Conservation (phyloP, 257 asterid genomes). For the Scutellaria minor region DNA sequence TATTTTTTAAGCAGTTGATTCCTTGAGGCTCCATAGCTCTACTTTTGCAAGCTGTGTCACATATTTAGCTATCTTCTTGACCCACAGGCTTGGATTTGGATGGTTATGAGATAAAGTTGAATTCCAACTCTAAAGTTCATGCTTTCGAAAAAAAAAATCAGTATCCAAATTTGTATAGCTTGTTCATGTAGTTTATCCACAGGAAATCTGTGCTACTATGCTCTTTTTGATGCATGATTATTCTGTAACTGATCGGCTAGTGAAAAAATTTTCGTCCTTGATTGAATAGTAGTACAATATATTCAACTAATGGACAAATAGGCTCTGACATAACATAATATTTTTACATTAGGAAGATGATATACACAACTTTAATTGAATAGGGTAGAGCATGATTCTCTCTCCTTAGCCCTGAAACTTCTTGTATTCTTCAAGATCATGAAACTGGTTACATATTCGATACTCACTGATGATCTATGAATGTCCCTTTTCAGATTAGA, state of each 20-base stretch:
- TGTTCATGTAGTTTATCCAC: too few relatives aligned
- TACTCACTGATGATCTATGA: not conserved
- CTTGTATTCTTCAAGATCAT: slow-evolving; percentile 32
- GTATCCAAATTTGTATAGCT: too few relatives aligned
- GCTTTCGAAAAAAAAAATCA: not conserved
- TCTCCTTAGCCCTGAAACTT: slow-evolving; percentile 11
- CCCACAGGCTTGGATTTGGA: slow-evolving; percentile 41
- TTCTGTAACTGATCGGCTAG: slow-evolving; percentile 8
- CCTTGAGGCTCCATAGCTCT: slow-evolving; percentile 35
- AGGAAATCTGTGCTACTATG: too few relatives aligned
- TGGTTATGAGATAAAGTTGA: slow-evolving; percentile 37
- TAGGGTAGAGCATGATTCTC: not conserved
- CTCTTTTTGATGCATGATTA: not conserved
- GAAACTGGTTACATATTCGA: not conserved
- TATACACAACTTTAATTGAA: slow-evolving; percentile 31
- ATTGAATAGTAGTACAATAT: slow-evolving; percentile 25
- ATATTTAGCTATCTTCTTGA: slow-evolving; percentile 35
- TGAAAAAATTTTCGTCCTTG: slow-evolving; percentile 1
- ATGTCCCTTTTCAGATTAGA: slow-evolving; percentile 38
- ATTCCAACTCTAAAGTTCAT: slow-evolving; percentile 19
- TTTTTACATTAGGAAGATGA: slow-evolving; percentile 13
- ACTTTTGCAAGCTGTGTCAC: slow-evolving; percentile 47
- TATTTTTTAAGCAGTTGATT: slow-evolving; percentile 45
- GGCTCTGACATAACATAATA: slow-evolving; percentile 29
- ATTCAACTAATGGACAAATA: slow-evolving; percentile 26